Evolutionary conservation across 2,329 filamentous ascomycete species (phyloP).

Genomic region (Pseudogymnoascus sp.): DNA sequence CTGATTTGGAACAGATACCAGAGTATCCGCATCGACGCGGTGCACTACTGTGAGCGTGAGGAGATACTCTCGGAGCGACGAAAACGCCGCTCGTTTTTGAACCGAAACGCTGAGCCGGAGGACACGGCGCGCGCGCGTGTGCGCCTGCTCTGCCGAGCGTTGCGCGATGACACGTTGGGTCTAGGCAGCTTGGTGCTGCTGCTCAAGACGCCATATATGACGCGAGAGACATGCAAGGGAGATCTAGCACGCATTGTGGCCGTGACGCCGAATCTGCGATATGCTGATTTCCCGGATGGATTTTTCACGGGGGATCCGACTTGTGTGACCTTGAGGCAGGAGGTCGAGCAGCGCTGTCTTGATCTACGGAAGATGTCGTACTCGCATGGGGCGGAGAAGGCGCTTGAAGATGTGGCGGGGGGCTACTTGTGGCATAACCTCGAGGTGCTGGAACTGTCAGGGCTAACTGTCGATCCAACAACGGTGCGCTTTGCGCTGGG

Average conservation of each 20-base stretch:
- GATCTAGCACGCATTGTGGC: conserved; percentile 81
- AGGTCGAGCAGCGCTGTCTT: conserved; percentile 75
- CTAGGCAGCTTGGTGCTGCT: conserved; percentile 66
- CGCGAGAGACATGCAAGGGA: conserved; percentile 72
- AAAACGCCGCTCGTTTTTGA: conserved; percentile 63
- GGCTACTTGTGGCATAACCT: conserved; percentile 61
- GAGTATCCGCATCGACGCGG: conserved; percentile 84
- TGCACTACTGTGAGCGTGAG: conserved; percentile 90
- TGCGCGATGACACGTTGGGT: conserved; percentile 62
- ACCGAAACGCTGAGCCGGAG: conserved; percentile 70
- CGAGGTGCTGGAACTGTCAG: conserved; percentile 64
- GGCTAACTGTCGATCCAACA: conserved; percentile 61
- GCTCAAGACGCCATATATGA: conserved; percentile 91
- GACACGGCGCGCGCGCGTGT: conserved; percentile 72
- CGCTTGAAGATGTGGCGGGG: conserved; percentile 61
- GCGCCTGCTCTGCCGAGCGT: conserved; percentile 69
- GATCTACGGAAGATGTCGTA: conserved; percentile 88
- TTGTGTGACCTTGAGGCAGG: conserved; percentile 69
- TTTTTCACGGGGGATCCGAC: conserved; percentile 73
- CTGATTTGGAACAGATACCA: conserved; percentile 54
- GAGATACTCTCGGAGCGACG: conserved; percentile 71
- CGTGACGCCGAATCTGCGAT: conserved; percentile 74
- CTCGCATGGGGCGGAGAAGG: conserved; percentile 66
- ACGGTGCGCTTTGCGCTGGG: conserved; percentile 64
- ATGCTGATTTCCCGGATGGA: conserved; percentile 84